Conservation (phyloP, 306 rosid genomes). For the Quercus rubra region DNA sequence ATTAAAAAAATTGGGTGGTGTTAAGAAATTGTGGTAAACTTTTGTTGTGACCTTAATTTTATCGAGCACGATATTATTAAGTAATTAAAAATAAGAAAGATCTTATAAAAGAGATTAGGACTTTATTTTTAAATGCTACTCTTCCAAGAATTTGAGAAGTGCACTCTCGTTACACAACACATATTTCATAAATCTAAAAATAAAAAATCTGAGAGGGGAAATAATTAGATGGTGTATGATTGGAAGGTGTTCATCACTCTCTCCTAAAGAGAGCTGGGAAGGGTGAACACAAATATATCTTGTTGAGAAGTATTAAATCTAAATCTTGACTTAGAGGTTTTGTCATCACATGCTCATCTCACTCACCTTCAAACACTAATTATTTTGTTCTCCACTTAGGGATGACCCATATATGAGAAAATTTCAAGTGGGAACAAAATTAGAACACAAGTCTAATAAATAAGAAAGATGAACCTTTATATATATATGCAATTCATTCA, state of each 20-base stretch:
- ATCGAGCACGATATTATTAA: too few species aligned
- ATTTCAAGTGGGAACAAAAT: not conserved
- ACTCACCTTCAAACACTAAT: conserved; percentile 61
- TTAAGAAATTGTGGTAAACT: too few species aligned
- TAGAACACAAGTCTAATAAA: conserved; percentile 1
- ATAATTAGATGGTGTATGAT: not conserved
- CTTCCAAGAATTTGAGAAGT: not conserved
- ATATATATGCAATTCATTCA: not conserved
- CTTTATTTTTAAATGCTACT: too few species aligned
- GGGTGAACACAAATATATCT: not conserved
- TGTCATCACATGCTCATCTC: conserved; percentile 66
- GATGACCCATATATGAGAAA: not conserved
- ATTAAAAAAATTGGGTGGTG: too few species aligned
- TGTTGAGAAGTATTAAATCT: conserved; percentile 19
- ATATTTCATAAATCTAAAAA: not conserved
- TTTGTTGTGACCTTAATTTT: too few species aligned
- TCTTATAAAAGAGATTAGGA: too few species aligned
- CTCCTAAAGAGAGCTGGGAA: not conserved
- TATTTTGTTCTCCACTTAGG: conserved; percentile 72
- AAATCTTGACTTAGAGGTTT: conserved; percentile 65
- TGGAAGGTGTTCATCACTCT: not conserved
- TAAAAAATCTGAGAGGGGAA: not conserved
- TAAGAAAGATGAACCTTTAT: not conserved
- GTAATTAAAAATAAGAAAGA: too few species aligned
- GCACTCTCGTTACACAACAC: not conserved